phyloP scores from a whole-genome alignment of 2,329 filamentous ascomycete genomes.

The Xylaria arbuscula region DNA sequence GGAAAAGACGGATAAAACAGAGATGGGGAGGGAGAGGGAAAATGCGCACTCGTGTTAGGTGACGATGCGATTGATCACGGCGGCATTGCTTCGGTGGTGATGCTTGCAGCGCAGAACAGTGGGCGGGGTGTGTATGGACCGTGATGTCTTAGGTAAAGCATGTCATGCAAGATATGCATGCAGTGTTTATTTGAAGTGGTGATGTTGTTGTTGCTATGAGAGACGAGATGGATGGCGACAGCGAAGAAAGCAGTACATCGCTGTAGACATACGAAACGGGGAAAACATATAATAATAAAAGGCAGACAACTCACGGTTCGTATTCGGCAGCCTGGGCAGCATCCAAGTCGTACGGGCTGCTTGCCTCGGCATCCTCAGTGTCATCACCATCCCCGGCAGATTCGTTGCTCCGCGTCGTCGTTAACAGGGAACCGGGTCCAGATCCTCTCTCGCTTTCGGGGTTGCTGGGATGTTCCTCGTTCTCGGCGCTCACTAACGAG shows the following conservation, averaged over 20 bases:
- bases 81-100: not conserved
- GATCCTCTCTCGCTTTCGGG: slow-evolving; percentile 37
- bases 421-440: slow-evolving; percentile 39
- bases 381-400: slow-evolving; percentile 47
- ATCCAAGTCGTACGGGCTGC: slow-evolving; percentile 42
- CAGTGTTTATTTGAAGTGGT: not conserved
- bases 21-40: not conserved
- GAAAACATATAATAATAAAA: not conserved
- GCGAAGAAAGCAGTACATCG: not conserved
- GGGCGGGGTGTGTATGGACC: slow-evolving; percentile 1
- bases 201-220: not conserved
- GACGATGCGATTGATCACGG: slow-evolving; percentile 3
- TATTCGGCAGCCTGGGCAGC: slow-evolving; percentile 53
- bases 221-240: not conserved
- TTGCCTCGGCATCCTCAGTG: slow-evolving; percentile 21
- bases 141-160: slow-evolving; percentile 13
- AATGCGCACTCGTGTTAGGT: not conserved
- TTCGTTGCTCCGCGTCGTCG: slow-evolving; percentile 42
- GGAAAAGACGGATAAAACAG: not conserved
- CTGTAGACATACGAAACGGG: not conserved
- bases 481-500: slow-evolving; percentile 48
- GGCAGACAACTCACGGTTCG: slow-evolving; percentile 47
- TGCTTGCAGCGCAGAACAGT: not conserved
- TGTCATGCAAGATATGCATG: not conserved
- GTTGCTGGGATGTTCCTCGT: slow-evolving; percentile 45